A percentile compares a stretch with the other conserved stretches of the same genome.
Conservation (phyloP, 306 rosid species). For the Cercis canadensis region DNA sequence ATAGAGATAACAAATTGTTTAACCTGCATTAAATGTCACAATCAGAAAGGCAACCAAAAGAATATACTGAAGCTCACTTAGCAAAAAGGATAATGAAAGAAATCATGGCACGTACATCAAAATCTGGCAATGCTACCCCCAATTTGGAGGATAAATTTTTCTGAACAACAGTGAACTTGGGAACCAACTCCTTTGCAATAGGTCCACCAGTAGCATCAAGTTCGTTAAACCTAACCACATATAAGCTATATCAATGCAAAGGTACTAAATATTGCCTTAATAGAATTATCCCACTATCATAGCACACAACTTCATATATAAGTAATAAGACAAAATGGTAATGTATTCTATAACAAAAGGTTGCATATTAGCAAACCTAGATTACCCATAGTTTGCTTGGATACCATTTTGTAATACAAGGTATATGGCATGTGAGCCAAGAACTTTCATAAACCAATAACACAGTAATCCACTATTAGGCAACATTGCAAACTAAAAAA, state of each 20-base stretch:
- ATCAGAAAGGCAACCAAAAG: slow-evolving; percentile 41
- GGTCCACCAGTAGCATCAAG: slow-evolving; percentile 81
- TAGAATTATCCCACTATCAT: neutral
- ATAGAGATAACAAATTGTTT: slow-evolving; percentile 57
- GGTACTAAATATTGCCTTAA: slow-evolving; percentile 24
- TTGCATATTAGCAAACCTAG: no score
- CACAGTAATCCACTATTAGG: no score
- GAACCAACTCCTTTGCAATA: slow-evolving; percentile 68
- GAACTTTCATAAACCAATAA: no score
- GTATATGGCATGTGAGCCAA: no score
- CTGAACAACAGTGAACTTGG: slow-evolving; percentile 57
- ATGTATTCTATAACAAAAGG: no score
- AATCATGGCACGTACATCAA: slow-evolving; percentile 58
- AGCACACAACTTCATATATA: no score
- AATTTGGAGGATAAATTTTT: slow-evolving; percentile 56
- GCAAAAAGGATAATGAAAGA: slow-evolving; percentile 7
- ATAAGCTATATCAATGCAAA: slow-evolving; percentile 35
- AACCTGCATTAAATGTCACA: slow-evolving; percentile 51
- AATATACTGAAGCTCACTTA: slow-evolving; percentile 7
- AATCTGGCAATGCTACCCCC: slow-evolving; percentile 61
- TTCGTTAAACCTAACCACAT: slow-evolving; percentile 71
- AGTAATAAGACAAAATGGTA: no score
- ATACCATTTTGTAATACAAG: no score
- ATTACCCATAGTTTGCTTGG: no score
- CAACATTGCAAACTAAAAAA: no score